Percentiles rank a stretch among this genome's conserved stretches.
These are phyloP conservation scores for Populus hybrid DNA, from an alignment of 441 rosid genomes.

Conservation along the genomic window DNA sequence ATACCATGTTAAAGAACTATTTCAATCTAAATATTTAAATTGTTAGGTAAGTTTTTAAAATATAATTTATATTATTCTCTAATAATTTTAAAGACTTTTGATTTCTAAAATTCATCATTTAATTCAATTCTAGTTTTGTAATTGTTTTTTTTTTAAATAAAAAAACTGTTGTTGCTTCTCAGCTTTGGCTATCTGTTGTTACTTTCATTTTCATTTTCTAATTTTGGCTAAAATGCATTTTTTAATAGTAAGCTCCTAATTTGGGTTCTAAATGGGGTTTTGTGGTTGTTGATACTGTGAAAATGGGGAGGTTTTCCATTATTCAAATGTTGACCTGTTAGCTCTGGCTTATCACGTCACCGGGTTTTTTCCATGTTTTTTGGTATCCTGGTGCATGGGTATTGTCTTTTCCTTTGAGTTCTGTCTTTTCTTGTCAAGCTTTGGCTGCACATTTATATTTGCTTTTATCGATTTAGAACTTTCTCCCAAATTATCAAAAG, in stretches of 20 bases:
- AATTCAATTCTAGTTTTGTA: too few relatives aligned
- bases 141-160: too few relatives aligned
- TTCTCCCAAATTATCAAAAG: background rate
- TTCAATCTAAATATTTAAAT: fast-evolving
- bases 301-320: background rate
- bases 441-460: background rate
- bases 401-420: background rate
- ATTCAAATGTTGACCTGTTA: background rate
- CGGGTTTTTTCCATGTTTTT: background rate
- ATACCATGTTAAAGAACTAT: fast-evolving
- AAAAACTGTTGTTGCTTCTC: too few relatives aligned
- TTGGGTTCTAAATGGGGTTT: background rate
- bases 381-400: background rate
- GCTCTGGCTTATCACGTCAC: background rate
- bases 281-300: background rate
- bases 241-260: background rate
- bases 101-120: background rate
- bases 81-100: background rate
- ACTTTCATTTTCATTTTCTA: background rate
- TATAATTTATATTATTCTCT: too few relatives aligned
- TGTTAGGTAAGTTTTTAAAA: fast-evolving
- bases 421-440: background rate
- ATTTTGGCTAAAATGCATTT: background rate
- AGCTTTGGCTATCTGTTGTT: background rate
- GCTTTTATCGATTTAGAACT: background rate